These are phyloP conservation scores for Syzygium grande DNA, from an alignment of 345 rosid species.

Conservation along the genomic window DNA sequence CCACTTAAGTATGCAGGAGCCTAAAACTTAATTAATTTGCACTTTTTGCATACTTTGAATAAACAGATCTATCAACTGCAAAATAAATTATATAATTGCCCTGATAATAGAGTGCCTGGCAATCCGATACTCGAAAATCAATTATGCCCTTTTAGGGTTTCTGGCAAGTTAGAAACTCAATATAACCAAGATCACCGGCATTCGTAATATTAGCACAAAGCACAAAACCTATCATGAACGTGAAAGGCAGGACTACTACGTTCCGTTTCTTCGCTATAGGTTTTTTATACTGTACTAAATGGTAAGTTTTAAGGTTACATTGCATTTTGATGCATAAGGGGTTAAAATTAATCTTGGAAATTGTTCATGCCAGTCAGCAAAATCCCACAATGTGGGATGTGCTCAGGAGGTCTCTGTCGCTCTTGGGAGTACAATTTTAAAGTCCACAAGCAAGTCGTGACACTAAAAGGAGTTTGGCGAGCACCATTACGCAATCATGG, in stretches of 20 bases:
- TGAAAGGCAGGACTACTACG: neutral
- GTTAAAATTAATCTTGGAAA: neutral
- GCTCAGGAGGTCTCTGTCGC: neutral
- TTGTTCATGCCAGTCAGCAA: neutral
- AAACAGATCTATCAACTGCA: neutral
- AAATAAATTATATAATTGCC: neutral
- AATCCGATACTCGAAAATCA: neutral
- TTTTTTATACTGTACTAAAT: neutral
- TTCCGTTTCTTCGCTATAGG: neutral
- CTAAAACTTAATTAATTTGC: neutral
- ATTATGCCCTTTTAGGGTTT: neutral
- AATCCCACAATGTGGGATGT: neutral
- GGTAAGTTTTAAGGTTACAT: neutral
- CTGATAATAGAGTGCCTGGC: neutral
- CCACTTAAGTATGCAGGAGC: neutral
- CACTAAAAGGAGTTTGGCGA: neutral
- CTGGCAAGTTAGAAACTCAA: too few relatives aligned
- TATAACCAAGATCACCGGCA: neutral
- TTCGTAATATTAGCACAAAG: neutral
- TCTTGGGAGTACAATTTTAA: neutral
- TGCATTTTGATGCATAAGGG: neutral
- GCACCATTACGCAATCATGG: neutral
- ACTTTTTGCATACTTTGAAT: neutral
- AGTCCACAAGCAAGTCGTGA: neutral
- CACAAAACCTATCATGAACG: neutral